Conservation (phyloP, 306 rosid species). For the Cicer bijugum region DNA sequence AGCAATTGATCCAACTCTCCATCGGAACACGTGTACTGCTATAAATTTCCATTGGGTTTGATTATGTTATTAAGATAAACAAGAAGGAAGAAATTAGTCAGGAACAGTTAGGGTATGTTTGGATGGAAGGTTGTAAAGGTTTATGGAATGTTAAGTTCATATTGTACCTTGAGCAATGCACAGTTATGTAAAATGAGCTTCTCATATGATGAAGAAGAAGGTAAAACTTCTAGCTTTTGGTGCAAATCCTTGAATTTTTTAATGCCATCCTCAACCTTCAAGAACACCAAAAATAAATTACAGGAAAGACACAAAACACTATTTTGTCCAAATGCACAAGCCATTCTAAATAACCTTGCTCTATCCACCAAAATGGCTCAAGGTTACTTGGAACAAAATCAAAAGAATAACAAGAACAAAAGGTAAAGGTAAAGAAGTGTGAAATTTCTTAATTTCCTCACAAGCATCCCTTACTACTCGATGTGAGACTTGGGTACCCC, state of each 20-base stretch:
- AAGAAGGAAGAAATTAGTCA: background rate
- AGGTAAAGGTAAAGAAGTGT: background rate
- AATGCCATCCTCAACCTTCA: conserved; percentile 81
- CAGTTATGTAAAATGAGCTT: conserved; percentile 72
- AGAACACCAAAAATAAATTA: conserved; percentile 44
- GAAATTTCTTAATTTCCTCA: background rate
- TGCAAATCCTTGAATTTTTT: conserved; percentile 68
- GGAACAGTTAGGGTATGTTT: background rate
- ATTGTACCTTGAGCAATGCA: conserved; percentile 63
- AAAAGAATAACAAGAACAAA: conserved; percentile 5
- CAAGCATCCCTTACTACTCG: no score
- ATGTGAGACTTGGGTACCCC: background rate
- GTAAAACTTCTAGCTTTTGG: conserved; percentile 57
- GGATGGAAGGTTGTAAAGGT: no score
- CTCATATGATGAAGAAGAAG: conserved; percentile 67
- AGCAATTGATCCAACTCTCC: conserved; percentile 65
- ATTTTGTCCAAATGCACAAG: background rate
- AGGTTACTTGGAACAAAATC: conserved; percentile 12
- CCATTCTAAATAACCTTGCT: conserved; percentile 16
- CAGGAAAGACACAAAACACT: conserved; percentile 12
- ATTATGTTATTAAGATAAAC: background rate
- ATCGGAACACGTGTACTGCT: conserved; percentile 62
- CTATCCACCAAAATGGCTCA: conserved; percentile 9
- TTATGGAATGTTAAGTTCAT: no score
- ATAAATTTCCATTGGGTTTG: conserved; percentile 28